Evolutionary conservation across 345 rosid species (phyloP), one percentile per base, ranked within the genome.

Genomic region (Melaleuca quinquenervia): DNA sequence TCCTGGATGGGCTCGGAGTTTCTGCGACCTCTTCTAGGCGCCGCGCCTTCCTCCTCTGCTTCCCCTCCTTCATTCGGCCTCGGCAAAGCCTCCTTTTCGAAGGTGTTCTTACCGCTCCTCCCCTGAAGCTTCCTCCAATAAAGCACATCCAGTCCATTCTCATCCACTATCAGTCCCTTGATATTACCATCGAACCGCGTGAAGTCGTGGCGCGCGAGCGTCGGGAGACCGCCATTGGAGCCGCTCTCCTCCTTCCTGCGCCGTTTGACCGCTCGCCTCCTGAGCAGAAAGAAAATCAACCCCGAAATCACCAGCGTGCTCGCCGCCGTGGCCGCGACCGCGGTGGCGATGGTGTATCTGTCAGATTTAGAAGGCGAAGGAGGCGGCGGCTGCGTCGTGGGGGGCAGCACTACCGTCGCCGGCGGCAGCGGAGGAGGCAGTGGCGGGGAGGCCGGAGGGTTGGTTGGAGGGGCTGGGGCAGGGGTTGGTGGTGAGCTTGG

Each of bases 71-170:
- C 87, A 26, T 75, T 89, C 56, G 91, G 87, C 75, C 84, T 55
- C 78, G 62, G 45, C 48, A 85, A 20, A 53, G 52, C 82, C 83
- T 88, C 85, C 85, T 88, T 91, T 41, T 76, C 84, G 26, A 87
- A 90, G 70, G 89, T 85, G 41, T 44, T 84, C 60, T 48, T 54
- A 50, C 83, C 50, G 44, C 86, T 89, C 32, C 90, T 90, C 12
- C 86, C 93, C 82, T 94, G 90, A 44, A 93, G 92, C 82, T 89
- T 91, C 86, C 92, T 94, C 98, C 98, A 96, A 56, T 95, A 97
- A 84, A 95, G 90, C 84, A 96, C 97, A 87, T 96, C 98, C 83
- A 93, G 89, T 1, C 99, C 98, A 20, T 95, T 86, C 88, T 95
- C 98, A 74, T 97, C 98, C 24, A 94, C 92, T 22, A 95, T 91